Conservation (phyloP, 371 early-diverging fungal genomes). For the Mucor circinelloides region DNA sequence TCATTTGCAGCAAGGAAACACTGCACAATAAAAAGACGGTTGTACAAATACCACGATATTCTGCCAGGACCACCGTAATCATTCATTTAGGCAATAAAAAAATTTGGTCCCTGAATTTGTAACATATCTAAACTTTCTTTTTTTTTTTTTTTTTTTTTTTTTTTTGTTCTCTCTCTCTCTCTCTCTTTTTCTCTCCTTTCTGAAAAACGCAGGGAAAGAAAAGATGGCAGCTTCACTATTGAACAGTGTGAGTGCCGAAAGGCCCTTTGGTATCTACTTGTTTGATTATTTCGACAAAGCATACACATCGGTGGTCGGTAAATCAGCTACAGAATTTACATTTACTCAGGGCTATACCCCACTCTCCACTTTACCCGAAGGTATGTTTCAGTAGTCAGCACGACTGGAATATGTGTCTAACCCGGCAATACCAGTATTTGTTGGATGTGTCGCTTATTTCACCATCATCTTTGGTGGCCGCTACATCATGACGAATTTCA, state of each 20-base stretch:
- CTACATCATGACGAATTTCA: conserved; percentile 54
- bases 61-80: conserved; percentile 6
- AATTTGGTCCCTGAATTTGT: neutral
- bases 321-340: conserved; percentile 44
- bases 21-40: neutral
- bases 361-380: conserved; percentile 58
- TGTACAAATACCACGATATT: neutral
- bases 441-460: conserved; percentile 58
- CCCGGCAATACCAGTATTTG: conserved; percentile 32
- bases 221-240: conserved; percentile 1
- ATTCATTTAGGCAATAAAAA: neutral
- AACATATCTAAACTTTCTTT: neutral
- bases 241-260: conserved; percentile 38
- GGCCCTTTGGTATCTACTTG: conserved; percentile 55
- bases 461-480: conserved; percentile 71
- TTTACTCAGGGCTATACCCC: conserved; percentile 66
- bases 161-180: neutral
- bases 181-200: neutral
- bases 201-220: neutral
- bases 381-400: neutral
- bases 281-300: conserved; percentile 44
- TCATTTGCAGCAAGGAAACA: neutral
- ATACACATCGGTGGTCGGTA: conserved; percentile 47
- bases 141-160: neutral
- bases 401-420: neutral